Evolutionary conservation across 1,139 yeast genomes (phyloP).

Genomic region (Spencermartinsiella ligniputridi): DNA sequence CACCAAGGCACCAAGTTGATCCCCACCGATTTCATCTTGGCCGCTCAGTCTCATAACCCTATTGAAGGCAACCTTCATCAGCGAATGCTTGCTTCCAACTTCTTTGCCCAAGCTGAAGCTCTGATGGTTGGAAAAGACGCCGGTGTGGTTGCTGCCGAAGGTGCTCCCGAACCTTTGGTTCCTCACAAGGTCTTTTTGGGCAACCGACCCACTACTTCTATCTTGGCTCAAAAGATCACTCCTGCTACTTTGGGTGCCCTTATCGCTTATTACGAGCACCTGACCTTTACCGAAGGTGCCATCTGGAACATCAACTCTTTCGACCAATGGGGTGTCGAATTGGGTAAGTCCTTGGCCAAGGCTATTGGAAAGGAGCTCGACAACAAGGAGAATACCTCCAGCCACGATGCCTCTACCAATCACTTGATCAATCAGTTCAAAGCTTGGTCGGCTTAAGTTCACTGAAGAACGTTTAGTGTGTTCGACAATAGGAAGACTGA

Average conservation of each 20-base stretch:
- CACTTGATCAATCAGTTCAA: constrained; percentile 93
- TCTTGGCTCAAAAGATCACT: constrained; percentile 89
- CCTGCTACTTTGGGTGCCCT: constrained; percentile 94
- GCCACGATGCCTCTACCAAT: constrained; percentile 89
- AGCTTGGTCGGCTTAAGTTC: constrained; percentile 51
- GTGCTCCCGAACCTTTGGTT: constrained; percentile 73
- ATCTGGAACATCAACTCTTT: constrained; percentile 98
- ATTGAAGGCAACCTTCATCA: constrained; percentile 91
- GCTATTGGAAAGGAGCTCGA: constrained; percentile 86
- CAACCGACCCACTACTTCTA: constrained; percentile 98
- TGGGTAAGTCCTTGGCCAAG: constrained; percentile 97
- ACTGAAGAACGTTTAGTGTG: too few relatives aligned
- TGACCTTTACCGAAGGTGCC: constrained; percentile 97
- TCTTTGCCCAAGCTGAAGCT: constrained; percentile 98
- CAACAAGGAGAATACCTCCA: constrained; percentile 47
- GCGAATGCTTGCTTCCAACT: constrained; percentile 95
- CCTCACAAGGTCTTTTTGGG: constrained; percentile 97
- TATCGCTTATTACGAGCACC: constrained; percentile 96
- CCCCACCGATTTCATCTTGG: constrained; percentile 93
- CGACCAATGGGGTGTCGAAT: constrained; percentile 99
- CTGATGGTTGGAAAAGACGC: constrained; percentile 93
- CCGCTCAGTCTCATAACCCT: constrained; percentile 98
- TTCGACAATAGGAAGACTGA: too few relatives aligned
- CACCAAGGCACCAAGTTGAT: constrained; percentile 98
- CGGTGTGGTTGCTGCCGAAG: constrained; percentile 81